Percentiles rank a stretch among this genome's conserved stretches.
Evolutionary conservation across 148 eudicot species (phyloP).

Genomic region (Vaccinium macrocarpon): DNA sequence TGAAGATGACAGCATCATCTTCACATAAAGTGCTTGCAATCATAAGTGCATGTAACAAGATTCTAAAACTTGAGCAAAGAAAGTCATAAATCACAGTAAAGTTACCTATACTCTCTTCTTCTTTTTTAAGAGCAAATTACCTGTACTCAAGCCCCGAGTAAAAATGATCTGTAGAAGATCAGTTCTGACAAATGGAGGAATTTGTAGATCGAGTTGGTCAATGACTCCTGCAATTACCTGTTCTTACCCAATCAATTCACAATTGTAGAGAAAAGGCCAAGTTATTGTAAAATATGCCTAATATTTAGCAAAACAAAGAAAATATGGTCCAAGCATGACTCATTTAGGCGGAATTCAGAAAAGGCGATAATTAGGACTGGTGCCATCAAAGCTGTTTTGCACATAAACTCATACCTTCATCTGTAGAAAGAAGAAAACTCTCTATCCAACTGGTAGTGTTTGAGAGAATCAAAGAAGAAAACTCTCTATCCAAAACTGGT

Average conservation of each 20-base stretch:
- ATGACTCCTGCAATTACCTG: conserved; percentile 88
- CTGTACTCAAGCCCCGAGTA: conserved; percentile 64
- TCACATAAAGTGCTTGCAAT: not conserved
- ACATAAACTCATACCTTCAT: not conserved
- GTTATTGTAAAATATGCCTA: not conserved
- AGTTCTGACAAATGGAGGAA: conserved; percentile 84
- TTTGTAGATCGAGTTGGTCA: conserved; percentile 55
- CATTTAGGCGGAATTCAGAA: not conserved
- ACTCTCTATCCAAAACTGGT: not conserved
- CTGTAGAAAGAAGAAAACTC: not conserved
- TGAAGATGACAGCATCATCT: not conserved
- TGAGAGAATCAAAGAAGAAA: not conserved
- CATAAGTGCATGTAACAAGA: not conserved
- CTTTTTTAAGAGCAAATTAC: conserved; percentile 25
- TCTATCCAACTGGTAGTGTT: not conserved
- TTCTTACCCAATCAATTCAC: conserved; percentile 19
- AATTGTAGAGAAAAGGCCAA: not conserved
- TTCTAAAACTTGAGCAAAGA: not conserved
- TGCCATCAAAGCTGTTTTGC: not conserved
- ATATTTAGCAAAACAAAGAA: not conserved
- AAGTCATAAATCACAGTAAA: not conserved
- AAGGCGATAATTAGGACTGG: not conserved
- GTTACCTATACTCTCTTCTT: conserved; percentile 58
- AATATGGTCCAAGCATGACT: not conserved
- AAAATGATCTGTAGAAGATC: conserved; percentile 73